A percentile compares a stretch with the other conserved stretches of the same genome.
phyloP scores from a whole-genome alignment of 768 basidiomycete genomes.

The Melanogaster broomeanus region DNA sequence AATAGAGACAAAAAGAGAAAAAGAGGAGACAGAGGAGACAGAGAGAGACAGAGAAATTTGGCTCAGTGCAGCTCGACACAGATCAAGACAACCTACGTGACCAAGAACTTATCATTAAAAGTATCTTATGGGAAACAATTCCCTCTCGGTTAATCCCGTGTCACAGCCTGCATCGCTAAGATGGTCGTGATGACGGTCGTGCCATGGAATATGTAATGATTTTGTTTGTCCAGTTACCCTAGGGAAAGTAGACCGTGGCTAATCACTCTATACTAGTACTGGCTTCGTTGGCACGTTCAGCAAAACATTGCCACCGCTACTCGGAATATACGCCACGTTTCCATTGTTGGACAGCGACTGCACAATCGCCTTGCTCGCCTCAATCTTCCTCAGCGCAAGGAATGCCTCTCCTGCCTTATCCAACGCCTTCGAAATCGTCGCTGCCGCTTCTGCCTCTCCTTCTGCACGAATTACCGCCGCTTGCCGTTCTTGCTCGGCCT shows the following conservation, averaged over 20 bases:
- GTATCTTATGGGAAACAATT: conserved; percentile 20
- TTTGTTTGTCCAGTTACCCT: too few relatives aligned
- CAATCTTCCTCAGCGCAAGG: conserved; percentile 92
- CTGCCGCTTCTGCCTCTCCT: conserved; percentile 96
- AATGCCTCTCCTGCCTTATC: conserved; percentile 96
- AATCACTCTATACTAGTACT: conserved; percentile 2
- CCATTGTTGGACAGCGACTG: conserved; percentile 75
- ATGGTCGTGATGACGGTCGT: too few relatives aligned
- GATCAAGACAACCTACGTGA: conserved; percentile 19
- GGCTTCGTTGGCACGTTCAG: conserved; percentile 76
- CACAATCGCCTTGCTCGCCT: conserved; percentile 97
- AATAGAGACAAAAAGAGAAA: conserved; percentile 34
- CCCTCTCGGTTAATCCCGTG: conserved; percentile 22
- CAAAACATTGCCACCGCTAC: conserved; percentile 76
- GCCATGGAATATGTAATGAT: too few relatives aligned
- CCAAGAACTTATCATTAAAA: conserved; percentile 15
- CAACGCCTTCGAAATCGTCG: conserved; percentile 87
- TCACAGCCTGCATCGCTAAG: too few relatives aligned
- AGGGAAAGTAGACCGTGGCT: not conserved
- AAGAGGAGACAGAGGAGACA: conserved; percentile 28
- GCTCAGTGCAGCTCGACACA: conserved; percentile 22
- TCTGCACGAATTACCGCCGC: conserved; percentile 98
- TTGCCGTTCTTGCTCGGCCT: conserved; percentile 99
- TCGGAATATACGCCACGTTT: conserved; percentile 91
- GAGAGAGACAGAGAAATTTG: conserved; percentile 20